A percentile compares a stretch with the other conserved stretches of the same genome.
Conservation (phyloP, 176 grass and related monocot species). For the Carex kokanica region DNA sequence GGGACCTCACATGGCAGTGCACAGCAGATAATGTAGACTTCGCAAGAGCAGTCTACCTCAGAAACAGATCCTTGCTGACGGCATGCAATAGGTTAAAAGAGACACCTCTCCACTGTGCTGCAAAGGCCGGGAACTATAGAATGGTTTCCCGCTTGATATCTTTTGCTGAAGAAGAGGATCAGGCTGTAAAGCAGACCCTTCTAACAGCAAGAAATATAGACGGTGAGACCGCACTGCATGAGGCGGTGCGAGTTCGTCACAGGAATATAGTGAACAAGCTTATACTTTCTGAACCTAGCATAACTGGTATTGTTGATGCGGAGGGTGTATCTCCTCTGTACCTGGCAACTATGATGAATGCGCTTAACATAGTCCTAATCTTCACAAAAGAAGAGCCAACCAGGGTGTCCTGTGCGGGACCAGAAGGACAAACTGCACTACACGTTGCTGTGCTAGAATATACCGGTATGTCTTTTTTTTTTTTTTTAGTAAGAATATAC, state of each 20-base stretch:
- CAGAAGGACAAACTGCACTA: not conserved
- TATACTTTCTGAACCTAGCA: not conserved
- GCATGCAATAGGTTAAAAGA: not conserved
- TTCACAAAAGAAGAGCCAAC: not conserved
- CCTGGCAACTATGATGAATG: not conserved
- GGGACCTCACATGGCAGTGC: no score
- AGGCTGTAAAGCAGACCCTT: not conserved
- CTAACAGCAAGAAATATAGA: not conserved
- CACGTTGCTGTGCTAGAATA: slow-evolving; percentile 26
- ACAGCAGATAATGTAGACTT: no score
- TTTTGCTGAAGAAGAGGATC: not conserved
- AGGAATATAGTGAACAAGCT: not conserved
- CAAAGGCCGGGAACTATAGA: not conserved
- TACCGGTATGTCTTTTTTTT: not conserved
- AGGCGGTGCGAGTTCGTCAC: not conserved
- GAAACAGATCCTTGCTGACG: not conserved
- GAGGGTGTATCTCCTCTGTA: slow-evolving; percentile 19
- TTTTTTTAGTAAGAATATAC: no score
- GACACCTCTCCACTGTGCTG: slow-evolving; percentile 34
- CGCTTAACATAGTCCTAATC: not conserved
- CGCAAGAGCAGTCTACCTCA: not conserved
- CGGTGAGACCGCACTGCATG: slow-evolving; percentile 27
- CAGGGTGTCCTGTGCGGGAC: not conserved
- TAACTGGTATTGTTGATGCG: not conserved
- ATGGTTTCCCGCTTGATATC: slow-evolving; percentile 1